Percentiles rank a stretch among this genome's conserved stretches.
Conservation (phyloP, 108 stramenopile genomes). For the Pseudonitzschia pungens region DNA sequence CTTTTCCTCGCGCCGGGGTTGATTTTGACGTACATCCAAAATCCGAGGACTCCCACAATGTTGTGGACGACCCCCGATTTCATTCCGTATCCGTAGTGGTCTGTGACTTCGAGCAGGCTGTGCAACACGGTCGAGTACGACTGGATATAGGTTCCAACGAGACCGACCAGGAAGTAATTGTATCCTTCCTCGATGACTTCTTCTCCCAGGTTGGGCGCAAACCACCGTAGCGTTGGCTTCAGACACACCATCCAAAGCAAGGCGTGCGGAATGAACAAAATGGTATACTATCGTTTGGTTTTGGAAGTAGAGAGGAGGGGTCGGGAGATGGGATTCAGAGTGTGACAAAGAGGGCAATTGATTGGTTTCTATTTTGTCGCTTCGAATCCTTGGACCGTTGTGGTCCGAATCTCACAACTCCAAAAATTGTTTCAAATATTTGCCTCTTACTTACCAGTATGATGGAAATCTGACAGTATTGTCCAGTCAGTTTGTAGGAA, state of each 20-base stretch:
- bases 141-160: not conserved
- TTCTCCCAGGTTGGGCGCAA: slow-evolving; percentile 6
- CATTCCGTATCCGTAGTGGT: slow-evolving; percentile 1
- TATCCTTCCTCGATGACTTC: slow-evolving; percentile 13
- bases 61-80: not conserved
- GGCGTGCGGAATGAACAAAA: slow-evolving; percentile 10
- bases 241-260: not conserved
- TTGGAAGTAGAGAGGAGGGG: not conserved
- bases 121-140: slow-evolving; percentile 6
- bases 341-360: not conserved
- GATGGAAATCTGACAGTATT: slow-evolving; percentile 12
- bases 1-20: not conserved
- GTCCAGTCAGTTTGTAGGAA: slow-evolving; percentile 17
- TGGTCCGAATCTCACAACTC: too few relatives aligned
- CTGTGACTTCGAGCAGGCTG: slow-evolving; percentile 2
- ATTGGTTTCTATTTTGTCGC: not conserved
- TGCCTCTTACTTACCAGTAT: not conserved
- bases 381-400: too few relatives aligned
- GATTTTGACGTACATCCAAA: not conserved
- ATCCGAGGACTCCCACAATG: not conserved
- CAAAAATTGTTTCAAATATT: too few relatives aligned
- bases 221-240: slow-evolving; percentile 5
- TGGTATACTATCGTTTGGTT: slow-evolving; percentile 1
- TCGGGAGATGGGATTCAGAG: not conserved
- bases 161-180: not conserved